Conservation (phyloP, 768 basidiomycete genomes). For the Termitomyces eurrhizus region DNA sequence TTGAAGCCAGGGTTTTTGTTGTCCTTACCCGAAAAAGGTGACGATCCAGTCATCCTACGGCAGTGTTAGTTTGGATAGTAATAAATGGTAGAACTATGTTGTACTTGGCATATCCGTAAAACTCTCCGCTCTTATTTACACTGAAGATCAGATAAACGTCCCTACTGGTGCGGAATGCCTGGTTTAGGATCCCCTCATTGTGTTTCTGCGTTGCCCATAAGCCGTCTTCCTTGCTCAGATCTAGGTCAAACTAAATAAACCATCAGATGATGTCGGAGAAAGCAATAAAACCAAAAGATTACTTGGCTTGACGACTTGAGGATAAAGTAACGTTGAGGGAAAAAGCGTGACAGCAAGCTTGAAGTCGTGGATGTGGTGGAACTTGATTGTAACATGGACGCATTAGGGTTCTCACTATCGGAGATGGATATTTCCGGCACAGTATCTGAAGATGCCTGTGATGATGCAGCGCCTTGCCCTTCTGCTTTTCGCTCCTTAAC, state of each 20-base stretch:
- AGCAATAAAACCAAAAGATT: conserved; percentile 16
- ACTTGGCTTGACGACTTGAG: conserved; percentile 85
- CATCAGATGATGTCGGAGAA: background rate
- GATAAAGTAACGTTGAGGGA: conserved; percentile 90
- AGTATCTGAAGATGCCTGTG: conserved; percentile 9
- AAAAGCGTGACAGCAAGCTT: conserved; percentile 68
- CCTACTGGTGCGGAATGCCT: conserved; percentile 86
- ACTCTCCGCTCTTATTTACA: conserved; percentile 92
- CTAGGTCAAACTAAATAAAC: conserved; percentile 59
- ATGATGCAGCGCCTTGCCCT: conserved; percentile 3
- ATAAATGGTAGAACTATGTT: conserved; percentile 10
- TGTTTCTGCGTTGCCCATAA: conserved; percentile 93
- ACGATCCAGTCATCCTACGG: conserved; percentile 64
- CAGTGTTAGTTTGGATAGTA: background rate
- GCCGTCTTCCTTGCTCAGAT: conserved; percentile 73
- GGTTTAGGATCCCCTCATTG: conserved; percentile 88
- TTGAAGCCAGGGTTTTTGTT: conserved; percentile 9
- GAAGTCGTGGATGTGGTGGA: conserved; percentile 83
- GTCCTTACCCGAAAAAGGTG: conserved; percentile 14
- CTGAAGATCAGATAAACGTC: conserved; percentile 90
- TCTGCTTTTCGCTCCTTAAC: conserved; percentile 49
- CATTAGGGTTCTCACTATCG: background rate
- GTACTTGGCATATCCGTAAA: conserved; percentile 88
- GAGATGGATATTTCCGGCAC: background rate
- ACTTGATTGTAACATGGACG: conserved; percentile 18